phyloP scores from a whole-genome alignment of 768 basidiomycete genomes.

The Neoboletus brunneissimus region DNA sequence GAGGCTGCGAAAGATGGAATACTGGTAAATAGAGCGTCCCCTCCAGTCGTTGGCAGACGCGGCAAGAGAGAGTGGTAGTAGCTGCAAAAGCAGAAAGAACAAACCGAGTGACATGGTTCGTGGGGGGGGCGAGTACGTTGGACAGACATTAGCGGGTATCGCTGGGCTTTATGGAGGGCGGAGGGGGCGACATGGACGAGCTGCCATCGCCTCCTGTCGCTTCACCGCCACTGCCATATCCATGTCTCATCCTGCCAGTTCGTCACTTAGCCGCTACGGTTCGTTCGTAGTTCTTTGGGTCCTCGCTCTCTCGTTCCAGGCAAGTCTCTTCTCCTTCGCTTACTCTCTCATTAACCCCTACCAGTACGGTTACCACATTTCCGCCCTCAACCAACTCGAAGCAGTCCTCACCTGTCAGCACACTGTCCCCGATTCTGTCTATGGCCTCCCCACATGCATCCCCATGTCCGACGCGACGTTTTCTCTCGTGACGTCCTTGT shows the following conservation, averaged over 20 bases:
- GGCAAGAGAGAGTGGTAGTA: conserved; percentile 2
- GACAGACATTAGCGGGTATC: not conserved
- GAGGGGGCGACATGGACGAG: not conserved
- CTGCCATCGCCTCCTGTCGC: not conserved
- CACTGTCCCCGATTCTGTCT: conserved; percentile 10
- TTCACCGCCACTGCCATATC: conserved; percentile 2
- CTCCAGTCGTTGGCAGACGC: conserved; percentile 15
- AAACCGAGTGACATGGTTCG: conserved; percentile 4
- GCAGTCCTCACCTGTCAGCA: conserved; percentile 69
- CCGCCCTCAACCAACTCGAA: conserved; percentile 87
- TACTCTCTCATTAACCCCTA: not conserved
- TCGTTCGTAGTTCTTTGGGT: conserved; percentile 69
- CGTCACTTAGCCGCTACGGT: conserved; percentile 57
- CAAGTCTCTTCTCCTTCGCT: conserved; percentile 8
- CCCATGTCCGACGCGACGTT: conserved; percentile 75
- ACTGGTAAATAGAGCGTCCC: conserved; percentile 19
- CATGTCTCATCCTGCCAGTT: conserved; percentile 17
- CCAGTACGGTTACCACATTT: conserved; percentile 91
- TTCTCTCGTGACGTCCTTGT: conserved; percentile 79
- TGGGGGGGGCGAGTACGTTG: not conserved
- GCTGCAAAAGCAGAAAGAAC: not conserved
- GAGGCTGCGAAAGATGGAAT: not conserved
- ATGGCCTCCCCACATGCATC: conserved; percentile 69
- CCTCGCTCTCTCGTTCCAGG: conserved; percentile 57
- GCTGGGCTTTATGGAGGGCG: not conserved